Percentiles rank a stretch among this genome's conserved stretches.
Evolutionary conservation across 176 grass and related monocot genomes (phyloP).

Genomic region (Dendrocalamus sinicus): DNA sequence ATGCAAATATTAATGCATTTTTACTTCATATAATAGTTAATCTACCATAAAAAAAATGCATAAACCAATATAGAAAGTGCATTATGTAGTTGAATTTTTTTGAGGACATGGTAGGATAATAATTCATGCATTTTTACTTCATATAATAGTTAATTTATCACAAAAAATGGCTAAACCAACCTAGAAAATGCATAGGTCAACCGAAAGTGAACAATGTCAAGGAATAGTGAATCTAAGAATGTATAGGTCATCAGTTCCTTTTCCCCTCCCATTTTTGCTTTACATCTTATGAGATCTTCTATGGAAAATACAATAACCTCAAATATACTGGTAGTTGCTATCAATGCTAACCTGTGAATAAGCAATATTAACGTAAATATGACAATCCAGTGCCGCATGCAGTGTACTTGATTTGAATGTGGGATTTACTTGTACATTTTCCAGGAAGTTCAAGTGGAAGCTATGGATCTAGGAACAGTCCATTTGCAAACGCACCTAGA

Average conservation of each 20-base stretch:
- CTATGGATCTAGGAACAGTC: slow-evolving; percentile 18
- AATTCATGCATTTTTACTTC: no score
- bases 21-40: no score
- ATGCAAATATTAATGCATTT: no score
- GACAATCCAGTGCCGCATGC: neutral
- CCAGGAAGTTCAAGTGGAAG: slow-evolving; percentile 57
- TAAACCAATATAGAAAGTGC: no score
- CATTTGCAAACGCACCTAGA: slow-evolving; percentile 40
- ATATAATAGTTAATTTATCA: no score
- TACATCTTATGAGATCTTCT: neutral
- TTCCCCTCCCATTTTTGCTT: neutral
- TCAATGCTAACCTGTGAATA: slow-evolving; percentile 27
- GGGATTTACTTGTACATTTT: slow-evolving; percentile 24
- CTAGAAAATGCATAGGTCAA: neutral
- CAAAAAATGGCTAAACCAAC: no score
- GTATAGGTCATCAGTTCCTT: neutral
- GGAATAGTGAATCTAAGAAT: neutral
- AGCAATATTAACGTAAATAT: slow-evolving; percentile 14
- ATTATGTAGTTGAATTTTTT: no score
- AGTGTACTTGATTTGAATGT: slow-evolving; percentile 15
- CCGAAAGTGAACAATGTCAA: neutral
- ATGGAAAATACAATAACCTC: neutral
- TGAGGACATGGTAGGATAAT: no score
- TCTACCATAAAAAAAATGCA: no score
- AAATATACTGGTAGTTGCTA: neutral